Evolutionary conservation across 2,329 filamentous ascomycete species (phyloP), one percentile per base, ranked within the genome.

Genomic region (Fusarium sambucinum): DNA sequence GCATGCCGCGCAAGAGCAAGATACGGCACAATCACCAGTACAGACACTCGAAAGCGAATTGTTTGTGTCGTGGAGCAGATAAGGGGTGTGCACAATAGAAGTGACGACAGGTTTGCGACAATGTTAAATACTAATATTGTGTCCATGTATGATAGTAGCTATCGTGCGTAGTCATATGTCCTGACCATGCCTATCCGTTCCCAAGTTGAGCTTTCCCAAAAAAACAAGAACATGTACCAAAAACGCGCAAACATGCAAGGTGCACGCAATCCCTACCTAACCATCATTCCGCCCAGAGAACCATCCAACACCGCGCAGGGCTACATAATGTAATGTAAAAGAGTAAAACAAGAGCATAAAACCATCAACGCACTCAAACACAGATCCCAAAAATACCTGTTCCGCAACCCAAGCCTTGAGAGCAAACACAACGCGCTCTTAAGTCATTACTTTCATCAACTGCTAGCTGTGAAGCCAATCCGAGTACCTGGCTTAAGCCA

Each of bases 381-480:
- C 60, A 63, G 33, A 64, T 63, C 51, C 66, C 62, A 62, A 45
- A 71, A 71, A 56, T 42, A 60, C 56, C 61, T 29, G 70, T 67
- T 48, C 57, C 60, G 55, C 63, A 68, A 70, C 57, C 69, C 70
- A 58, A 74, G 70, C 68, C 57, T 60, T 56, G 61, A 58, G 61
- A 73, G 70, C 69, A 56, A 48, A 42, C 25, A 60, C 63, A 60
- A 25, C 55, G 47, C 64, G 69, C 73, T 58, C 66, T 37, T 61
- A 73, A 70, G 66, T 75, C 68, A 73, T 77, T 73, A 74, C 74
- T 68, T 70, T 74, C 73, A 62, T 76, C 63, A 73, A 68, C 69
- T 68, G 55, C 63, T 59, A 75, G 74, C 76, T 59, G 75, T 71
- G 75, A 77, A 75, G 74, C 75, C 23, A 57, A 64, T 68, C 35